Percentiles rank a stretch among this genome's conserved stretches.
Conservation (phyloP, 169 alveolate genomes). For the Plasmodium relictum region DNA sequence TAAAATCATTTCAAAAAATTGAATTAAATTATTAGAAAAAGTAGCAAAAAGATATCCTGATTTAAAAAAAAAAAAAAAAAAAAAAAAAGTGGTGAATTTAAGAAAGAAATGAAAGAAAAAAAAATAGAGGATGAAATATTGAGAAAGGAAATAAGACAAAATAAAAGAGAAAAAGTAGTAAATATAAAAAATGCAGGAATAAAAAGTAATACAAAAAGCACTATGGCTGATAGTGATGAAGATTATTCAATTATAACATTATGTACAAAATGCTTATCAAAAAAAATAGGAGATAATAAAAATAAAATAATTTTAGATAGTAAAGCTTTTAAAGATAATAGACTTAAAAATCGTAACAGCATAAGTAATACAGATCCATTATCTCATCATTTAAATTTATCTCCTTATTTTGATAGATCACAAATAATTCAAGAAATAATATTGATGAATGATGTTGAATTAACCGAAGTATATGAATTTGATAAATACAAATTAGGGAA, state of each 20-base stretch:
- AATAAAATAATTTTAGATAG: conserved; percentile 42
- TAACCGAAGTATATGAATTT: conserved; percentile 89
- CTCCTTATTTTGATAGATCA: conserved; percentile 84
- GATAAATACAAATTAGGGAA: conserved; percentile 89
- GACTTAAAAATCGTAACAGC: conserved; percentile 24
- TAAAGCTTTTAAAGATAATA: conserved; percentile 59
- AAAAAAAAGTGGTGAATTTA: neutral
- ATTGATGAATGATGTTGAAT: conserved; percentile 81
- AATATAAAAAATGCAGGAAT: conserved; percentile 1
- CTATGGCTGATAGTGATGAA: conserved; percentile 64
- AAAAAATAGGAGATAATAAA: conserved; percentile 46
- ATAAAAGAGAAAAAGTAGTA: conserved; percentile 9
- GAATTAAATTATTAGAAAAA: too few species aligned
- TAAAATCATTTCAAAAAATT: too few species aligned
- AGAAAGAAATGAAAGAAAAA: conserved; percentile 7
- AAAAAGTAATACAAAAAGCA: conserved; percentile 45
- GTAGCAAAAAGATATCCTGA: too few species aligned
- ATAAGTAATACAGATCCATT: conserved; percentile 29
- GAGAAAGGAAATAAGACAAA: conserved; percentile 1
- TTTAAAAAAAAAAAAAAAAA: neutral
- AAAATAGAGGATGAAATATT: conserved; percentile 4
- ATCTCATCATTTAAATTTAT: conserved; percentile 17
- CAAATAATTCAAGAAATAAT: conserved; percentile 82
- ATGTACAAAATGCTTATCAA: conserved; percentile 65
- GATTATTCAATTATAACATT: conserved; percentile 60